Evolutionary conservation across 345 rosid genomes (phyloP).

Genomic region (Populus simonii): DNA sequence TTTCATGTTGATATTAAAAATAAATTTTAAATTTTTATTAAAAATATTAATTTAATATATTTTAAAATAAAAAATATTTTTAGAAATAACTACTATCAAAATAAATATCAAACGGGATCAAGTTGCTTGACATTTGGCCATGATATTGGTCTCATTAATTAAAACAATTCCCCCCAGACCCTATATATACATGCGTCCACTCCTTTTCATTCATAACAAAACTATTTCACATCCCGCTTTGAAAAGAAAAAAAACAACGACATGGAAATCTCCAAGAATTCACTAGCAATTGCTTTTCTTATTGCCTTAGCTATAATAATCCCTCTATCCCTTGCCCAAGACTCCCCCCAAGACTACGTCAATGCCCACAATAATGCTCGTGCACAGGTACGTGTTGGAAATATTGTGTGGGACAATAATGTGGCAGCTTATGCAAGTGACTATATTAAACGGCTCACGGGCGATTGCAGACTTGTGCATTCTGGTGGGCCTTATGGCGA

Average conservation of each 20-base stretch:
- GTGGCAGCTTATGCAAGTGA: constrained; percentile 1
- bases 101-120: no score
- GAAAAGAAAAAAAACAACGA: not conserved
- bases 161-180: no score
- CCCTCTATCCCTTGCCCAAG: constrained; percentile 3
- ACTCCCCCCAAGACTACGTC: constrained; percentile 13
- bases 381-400: not conserved
- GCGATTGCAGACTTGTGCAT: constrained; percentile 34
- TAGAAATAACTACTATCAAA: no score
- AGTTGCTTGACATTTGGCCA: no score
- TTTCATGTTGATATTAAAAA: no score
- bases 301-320: not conserved
- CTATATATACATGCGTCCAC: not conserved
- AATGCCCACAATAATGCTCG: constrained; percentile 18
- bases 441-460: not conserved
- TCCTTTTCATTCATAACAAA: not conserved
- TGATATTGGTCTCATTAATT: not conserved
- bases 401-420: constrained; percentile 5
- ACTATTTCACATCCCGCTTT: no score
- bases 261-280: not conserved
- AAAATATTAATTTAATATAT: no score
- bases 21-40: no score
- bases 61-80: no score
- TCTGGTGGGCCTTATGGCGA: constrained; percentile 38
- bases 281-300: not conserved